These are phyloP conservation scores for Epichloe festucae DNA, from an alignment of 2,329 filamentous ascomycete genomes.

Conservation along the genomic window DNA sequence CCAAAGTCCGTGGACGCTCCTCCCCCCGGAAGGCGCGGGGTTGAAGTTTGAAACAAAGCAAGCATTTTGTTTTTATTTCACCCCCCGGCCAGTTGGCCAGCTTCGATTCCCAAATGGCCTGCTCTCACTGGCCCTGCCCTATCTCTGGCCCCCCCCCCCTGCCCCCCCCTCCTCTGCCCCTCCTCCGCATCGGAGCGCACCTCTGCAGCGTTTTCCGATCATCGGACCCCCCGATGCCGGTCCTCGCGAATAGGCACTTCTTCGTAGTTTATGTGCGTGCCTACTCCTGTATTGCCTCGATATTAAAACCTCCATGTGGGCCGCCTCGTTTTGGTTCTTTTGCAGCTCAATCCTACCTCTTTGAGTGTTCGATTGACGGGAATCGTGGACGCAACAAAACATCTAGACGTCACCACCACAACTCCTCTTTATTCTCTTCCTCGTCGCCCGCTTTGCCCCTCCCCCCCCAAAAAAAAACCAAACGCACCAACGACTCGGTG, in stretches of 20 bases:
- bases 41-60: no score
- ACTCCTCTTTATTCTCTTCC: no score
- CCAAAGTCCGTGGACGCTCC: no score
- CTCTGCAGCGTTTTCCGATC: constrained; percentile 8
- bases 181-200: constrained; percentile 5
- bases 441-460: no score
- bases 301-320: background rate
- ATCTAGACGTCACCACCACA: no score
- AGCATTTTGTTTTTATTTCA: background rate
- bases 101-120: background rate
- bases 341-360: no score
- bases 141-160: no score
- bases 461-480: no score
- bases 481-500: no score
- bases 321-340: background rate
- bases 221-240: constrained; percentile 10
- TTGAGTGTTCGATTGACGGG: no score
- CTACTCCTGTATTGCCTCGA: background rate
- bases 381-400: no score
- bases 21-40: no score
- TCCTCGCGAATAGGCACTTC: background rate
- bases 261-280: background rate
- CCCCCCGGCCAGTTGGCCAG: background rate
- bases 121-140: background rate
- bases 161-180: background rate